Evolutionary conservation across 108 stramenopile genomes (phyloP), one percentile per base, ranked within the genome.

Genomic region (Pseudonitzschia multiseries): DNA sequence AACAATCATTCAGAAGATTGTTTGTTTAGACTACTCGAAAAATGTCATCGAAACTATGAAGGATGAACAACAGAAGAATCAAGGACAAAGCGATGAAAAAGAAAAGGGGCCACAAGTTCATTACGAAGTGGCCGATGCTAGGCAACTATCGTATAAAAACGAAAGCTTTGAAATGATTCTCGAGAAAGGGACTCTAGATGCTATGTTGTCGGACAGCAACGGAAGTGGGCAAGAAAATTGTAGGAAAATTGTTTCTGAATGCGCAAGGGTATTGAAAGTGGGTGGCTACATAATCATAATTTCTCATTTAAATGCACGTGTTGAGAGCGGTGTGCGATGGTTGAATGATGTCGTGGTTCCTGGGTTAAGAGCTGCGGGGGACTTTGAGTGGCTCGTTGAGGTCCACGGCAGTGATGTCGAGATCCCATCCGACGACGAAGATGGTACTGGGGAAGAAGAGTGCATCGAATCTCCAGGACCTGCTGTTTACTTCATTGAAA

Each of bases 121-220:
- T 20, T 94, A 77, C 54, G 63, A 70, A 32, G 77, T 76, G 22
- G 66, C 63, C 15, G 90, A 94, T 87, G 90, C 90, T 22, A 57
- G 89, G 28, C 46, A 71, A 2, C 60, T 94, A 54, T 81, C 88
- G 0, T 84, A 76, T 59, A 8, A 57, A 20, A 42, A 85, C 46
- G 70, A 81, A 32, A 73, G 72, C 5, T 87, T 89, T 52, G 68
- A 86, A 33, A 42, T 94, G 21, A 71, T 94, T 22, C 42, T 94
- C n/a, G 93, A 94, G 60, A 94, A 94, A 63, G 93, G 93, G 14
- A 94, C 93, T 6, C 59, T 91, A 28, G 93, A 94, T 83, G 90
- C 93, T 32, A 88, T 94, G 86, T 76, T 94, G 8, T 92, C 90
- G 4, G 89, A 94, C 75, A 59, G 70, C 13, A 52, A 77, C 0